phyloP scores from a whole-genome alignment of 306 rosid genomes.

The Leucaena leucocephala region DNA sequence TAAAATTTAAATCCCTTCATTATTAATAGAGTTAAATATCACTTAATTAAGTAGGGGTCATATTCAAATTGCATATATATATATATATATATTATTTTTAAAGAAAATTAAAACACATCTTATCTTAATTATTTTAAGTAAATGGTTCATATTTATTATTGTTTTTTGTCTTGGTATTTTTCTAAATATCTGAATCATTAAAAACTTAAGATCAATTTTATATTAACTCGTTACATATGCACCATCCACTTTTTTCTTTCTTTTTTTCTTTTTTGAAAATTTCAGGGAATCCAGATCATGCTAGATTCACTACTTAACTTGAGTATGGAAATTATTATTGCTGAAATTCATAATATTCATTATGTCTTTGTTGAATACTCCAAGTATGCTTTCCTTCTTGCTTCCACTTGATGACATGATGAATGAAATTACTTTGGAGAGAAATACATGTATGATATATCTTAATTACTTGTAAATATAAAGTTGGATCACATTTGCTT shows the following conservation, averaged over 20 bases:
- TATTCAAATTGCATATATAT: constrained; percentile 15
- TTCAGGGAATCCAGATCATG: neutral
- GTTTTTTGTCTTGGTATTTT: neutral
- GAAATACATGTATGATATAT: neutral
- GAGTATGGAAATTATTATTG: constrained; percentile 23
- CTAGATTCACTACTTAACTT: constrained; percentile 25
- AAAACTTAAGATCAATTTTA: neutral
- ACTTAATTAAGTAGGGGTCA: constrained; percentile 3
- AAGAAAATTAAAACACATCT: neutral
- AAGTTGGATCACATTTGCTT: neutral
- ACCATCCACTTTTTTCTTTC: neutral
- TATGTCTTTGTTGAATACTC: constrained; percentile 49
- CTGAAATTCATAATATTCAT: constrained; percentile 41
- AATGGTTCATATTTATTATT: neutral
- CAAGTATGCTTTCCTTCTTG: constrained; percentile 44
- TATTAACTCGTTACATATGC: neutral
- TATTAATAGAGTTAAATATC: neutral
- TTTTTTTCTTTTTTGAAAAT: neutral
- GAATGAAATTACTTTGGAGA: constrained; percentile 21
- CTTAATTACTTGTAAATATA: neutral
- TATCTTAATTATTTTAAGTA: neutral
- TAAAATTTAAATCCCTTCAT: constrained; percentile 14
- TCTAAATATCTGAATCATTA: neutral
- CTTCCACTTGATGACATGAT: constrained; percentile 43
- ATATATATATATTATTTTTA: neutral